phyloP scores from a whole-genome alignment of 345 rosid species.

The Mangifera indica region DNA sequence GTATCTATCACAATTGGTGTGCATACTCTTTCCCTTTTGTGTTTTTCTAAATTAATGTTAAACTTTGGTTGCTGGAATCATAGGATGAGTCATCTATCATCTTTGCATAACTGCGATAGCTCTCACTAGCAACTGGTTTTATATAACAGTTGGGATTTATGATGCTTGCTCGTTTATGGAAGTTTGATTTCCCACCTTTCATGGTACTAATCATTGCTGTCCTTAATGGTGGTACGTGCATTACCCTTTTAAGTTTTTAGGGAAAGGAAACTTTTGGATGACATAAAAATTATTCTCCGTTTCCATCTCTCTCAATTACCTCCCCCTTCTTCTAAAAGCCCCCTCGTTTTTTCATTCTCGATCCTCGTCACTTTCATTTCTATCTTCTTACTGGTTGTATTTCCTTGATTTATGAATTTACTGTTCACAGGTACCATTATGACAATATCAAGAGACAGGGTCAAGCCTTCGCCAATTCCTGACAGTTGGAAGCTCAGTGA shows the following conservation, averaged over 20 bases:
- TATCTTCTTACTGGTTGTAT: background rate
- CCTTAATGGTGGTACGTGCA: slow-evolving; percentile 61
- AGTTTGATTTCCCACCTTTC: slow-evolving; percentile 78
- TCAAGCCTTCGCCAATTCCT: slow-evolving; percentile 82
- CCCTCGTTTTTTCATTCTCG: too few relatives aligned
- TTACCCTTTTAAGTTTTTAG: background rate
- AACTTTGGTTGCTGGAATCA: background rate
- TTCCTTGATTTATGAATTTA: background rate
- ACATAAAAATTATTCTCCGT: too few relatives aligned
- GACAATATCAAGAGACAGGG: slow-evolving; percentile 95
- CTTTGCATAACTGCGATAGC: background rate
- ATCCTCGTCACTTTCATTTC: background rate
- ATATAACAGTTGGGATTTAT: slow-evolving; percentile 61
- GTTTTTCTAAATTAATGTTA: background rate
- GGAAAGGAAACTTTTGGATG: too few relatives aligned
- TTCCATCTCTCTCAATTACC: too few relatives aligned
- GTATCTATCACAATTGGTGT: slow-evolving; percentile 82
- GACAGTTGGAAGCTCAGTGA: slow-evolving; percentile 91
- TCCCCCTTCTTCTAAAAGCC: too few relatives aligned
- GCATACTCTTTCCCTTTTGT: slow-evolving; percentile 26
- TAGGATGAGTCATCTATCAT: background rate
- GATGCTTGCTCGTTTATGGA: slow-evolving; percentile 71
- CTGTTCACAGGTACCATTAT: slow-evolving; percentile 62
- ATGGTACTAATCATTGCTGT: slow-evolving; percentile 86
- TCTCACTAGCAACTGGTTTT: slow-evolving; percentile 11